phyloP scores from a whole-genome alignment of 257 asterid species.

The Primulina tabacum region DNA sequence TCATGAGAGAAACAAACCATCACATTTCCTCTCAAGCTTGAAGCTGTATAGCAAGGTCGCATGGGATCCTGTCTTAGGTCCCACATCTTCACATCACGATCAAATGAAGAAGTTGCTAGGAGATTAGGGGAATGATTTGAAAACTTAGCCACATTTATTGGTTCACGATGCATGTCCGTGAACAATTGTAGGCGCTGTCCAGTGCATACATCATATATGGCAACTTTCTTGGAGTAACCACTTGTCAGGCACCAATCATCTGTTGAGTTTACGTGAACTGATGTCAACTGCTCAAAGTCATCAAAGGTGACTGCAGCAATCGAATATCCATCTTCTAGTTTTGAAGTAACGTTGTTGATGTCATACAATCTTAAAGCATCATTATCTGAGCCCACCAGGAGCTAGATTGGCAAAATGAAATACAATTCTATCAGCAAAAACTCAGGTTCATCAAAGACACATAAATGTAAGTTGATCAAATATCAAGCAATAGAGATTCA shows the following conservation, averaged over 20 bases:
- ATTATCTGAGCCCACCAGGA: slow-evolving; percentile 70
- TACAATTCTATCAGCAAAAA: slow-evolving; percentile 22
- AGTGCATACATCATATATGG: slow-evolving; percentile 58
- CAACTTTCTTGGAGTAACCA: slow-evolving; percentile 75
- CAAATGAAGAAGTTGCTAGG: slow-evolving; percentile 80
- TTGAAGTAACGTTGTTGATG: slow-evolving; percentile 34
- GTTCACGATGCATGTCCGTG: slow-evolving; percentile 64
- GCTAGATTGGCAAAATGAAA: slow-evolving; percentile 37
- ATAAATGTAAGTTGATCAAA: not conserved
- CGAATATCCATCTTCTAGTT: slow-evolving; percentile 28
- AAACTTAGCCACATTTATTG: slow-evolving; percentile 78
- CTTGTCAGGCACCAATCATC: slow-evolving; percentile 72
- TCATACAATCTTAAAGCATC: slow-evolving; percentile 73
- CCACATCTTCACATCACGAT: slow-evolving; percentile 82
- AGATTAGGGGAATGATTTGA: slow-evolving; percentile 63
- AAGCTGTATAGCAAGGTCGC: slow-evolving; percentile 59
- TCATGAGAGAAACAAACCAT: slow-evolving; percentile 87
- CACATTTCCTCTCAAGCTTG: slow-evolving; percentile 78
- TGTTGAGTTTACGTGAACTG: slow-evolving; percentile 71
- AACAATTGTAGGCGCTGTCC: slow-evolving; percentile 55
- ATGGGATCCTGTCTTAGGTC: slow-evolving; percentile 59
- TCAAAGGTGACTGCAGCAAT: slow-evolving; percentile 40
- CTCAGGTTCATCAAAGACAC: not conserved
- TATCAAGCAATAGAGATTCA: no score
- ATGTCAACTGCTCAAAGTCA: slow-evolving; percentile 73